Evolutionary conservation across 805 yeast species (phyloP).

Genomic region (Ogataea polymorpha): DNA sequence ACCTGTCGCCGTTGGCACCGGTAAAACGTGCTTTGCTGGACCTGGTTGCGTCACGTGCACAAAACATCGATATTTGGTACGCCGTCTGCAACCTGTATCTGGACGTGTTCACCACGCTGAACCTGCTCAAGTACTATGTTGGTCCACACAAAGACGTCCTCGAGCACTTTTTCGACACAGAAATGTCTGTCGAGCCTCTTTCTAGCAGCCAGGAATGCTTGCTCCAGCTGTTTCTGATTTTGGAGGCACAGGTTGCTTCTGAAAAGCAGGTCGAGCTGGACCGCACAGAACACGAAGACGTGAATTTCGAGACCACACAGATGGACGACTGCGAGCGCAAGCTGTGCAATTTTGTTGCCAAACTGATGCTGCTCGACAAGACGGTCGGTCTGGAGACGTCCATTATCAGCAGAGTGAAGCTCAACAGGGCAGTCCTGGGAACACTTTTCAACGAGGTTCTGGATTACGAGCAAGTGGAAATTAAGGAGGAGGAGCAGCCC

Average conservation of each 20-base stretch:
- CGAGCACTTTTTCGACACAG: conserved; percentile 32
- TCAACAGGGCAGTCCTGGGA: conserved; percentile 27
- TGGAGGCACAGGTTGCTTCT: conserved; percentile 46
- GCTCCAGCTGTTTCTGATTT: conserved; percentile 42
- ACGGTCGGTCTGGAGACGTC: conserved; percentile 14
- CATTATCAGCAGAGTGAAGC: conserved; percentile 19
- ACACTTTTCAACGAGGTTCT: conserved; percentile 17
- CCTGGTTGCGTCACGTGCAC: background rate
- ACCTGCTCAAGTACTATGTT: conserved; percentile 21
- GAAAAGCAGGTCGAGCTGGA: conserved; percentile 40
- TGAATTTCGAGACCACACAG: conserved; percentile 19
- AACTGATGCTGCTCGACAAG: conserved; percentile 21
- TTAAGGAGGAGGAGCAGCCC: conserved; percentile 5
- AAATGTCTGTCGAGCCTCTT: conserved; percentile 29
- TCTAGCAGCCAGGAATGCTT: conserved; percentile 32
- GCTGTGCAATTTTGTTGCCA: conserved; percentile 25
- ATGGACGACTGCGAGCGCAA: conserved; percentile 19
- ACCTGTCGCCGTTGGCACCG: conserved; percentile 10
- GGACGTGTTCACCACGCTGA: conserved; percentile 25
- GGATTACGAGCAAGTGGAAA: conserved; percentile 6
- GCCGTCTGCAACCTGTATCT: conserved; percentile 10
- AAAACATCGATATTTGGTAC: conserved; percentile 9
- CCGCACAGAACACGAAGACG: conserved; percentile 49
- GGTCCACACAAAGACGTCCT: conserved; percentile 34
- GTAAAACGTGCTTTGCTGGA: conserved; percentile 10